phyloP scores from a whole-genome alignment of 345 rosid species.

The Melaleuca quinquenervia region DNA sequence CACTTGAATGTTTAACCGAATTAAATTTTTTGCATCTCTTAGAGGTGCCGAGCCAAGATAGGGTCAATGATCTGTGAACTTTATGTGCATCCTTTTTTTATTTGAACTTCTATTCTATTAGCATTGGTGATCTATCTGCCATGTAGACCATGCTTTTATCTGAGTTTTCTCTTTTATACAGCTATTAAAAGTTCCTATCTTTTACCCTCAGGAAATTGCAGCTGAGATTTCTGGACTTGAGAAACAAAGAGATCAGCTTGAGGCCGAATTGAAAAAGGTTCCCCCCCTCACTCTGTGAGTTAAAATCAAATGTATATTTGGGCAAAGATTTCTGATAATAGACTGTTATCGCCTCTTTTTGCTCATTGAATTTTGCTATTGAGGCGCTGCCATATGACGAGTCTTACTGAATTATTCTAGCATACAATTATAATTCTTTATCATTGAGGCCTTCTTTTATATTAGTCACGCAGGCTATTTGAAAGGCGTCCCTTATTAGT shows the following conservation, averaged over 20 bases:
- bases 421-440: neutral
- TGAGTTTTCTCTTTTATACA: neutral
- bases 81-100: neutral
- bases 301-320: neutral
- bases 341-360: neutral
- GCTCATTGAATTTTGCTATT: neutral
- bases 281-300: neutral
- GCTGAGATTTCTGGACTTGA: slow-evolving; percentile 72
- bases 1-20: neutral
- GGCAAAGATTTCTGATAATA: neutral
- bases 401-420: neutral
- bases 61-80: neutral
- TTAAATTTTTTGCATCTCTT: neutral
- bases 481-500: neutral
- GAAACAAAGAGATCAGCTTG: slow-evolving; percentile 79
- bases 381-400: neutral
- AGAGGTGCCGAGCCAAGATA: neutral
- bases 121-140: neutral
- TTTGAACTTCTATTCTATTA: neutral
- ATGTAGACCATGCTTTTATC: neutral
- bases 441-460: neutral
- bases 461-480: neutral
- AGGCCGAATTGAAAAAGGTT: slow-evolving; percentile 86
- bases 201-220: slow-evolving; percentile 53
- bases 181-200: neutral